Base-by-base conservation (phyloP, 169 alveolate genomes). In the Plasmodium yoelii region DNA sequence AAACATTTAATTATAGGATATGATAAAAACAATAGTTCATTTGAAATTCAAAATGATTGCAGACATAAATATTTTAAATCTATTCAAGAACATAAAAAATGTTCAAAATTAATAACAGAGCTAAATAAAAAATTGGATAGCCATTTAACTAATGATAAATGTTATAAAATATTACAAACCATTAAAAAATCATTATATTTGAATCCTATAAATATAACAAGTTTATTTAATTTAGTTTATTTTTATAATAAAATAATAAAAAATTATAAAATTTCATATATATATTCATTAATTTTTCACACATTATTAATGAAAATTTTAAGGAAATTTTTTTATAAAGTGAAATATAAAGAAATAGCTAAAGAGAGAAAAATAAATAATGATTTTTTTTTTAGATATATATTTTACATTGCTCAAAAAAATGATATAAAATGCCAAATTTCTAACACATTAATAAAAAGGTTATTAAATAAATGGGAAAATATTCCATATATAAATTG, bases 31-130 rank as follows among this genome's bases (percentile, higher is more conserved):
- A 77, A 1, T 18, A 53, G 9, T 51, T 39, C 12, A 24, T 24
- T 44, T 9, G 15, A 46, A 61, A 2, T 22, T 15, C 61, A 55
- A 18, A 19, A 49, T 1, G 22, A 5, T n/a, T 28, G 22, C 63
- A 70, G 73, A 84, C 42, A 47, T 60, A 56, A 47, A 49, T 84
- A 44, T 28, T 7, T 61, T 12, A 84, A 84, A 44, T 84, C 91
- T 5, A 42, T 84, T 3, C 12, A 34, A 55, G 68, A 46, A 7
- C 91, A 84, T 28, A 84, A 68, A 61, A 65, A 18, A 24, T 68
- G 91, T 39, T 19, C 69, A 22, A 7, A 26, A 26, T 49, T 84
- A 5, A 51, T 84, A 22, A 64, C 56, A 49, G 24, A 49, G 1
- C 15, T 84, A 13, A 84, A 42, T 24, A 68, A 84, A 13, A 34